Percentiles rank a stretch among this genome's conserved stretches.
These are phyloP conservation scores for Sinapis alba DNA, from an alignment of 441 rosid genomes.

Conservation along the genomic window DNA sequence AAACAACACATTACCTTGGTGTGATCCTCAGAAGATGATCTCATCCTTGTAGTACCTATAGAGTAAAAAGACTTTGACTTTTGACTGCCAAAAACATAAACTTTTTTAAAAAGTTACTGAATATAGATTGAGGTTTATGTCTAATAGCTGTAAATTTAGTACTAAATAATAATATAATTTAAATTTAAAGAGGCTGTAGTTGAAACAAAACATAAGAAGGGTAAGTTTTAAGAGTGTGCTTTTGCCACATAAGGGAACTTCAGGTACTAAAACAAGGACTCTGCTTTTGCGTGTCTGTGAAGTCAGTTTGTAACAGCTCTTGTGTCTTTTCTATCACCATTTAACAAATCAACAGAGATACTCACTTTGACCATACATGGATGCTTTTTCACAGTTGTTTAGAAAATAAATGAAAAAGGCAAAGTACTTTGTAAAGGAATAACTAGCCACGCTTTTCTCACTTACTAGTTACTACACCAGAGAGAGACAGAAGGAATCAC, in stretches of 20 bases:
- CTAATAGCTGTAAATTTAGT: not conserved
- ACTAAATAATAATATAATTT: not conserved
- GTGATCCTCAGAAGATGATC: not conserved
- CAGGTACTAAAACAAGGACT: conserved; percentile 3
- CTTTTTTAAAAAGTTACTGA: not conserved
- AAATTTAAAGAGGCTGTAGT: not conserved
- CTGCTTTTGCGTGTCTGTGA: conserved; percentile 16
- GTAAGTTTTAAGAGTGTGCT: not conserved
- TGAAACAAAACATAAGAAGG: not conserved
- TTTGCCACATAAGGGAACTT: not conserved
- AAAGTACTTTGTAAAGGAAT: not conserved
- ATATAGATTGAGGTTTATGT: not conserved
- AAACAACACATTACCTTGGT: not conserved
- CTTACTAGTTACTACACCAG: not conserved
- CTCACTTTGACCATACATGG: not conserved
- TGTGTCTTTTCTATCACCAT: not conserved
- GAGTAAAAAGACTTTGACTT: not conserved
- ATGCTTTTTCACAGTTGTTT: not conserved
- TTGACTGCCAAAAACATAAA: conserved; percentile 3
- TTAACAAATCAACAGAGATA: not conserved
- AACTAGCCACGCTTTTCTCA: not conserved
- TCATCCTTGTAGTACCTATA: not conserved
- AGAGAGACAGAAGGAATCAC: not conserved
- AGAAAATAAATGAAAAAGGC: not conserved
- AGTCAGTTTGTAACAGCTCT: not conserved